These are phyloP conservation scores for Halophytophthora polymorphica DNA, from an alignment of 352 stramenopile species.

Conservation along the genomic window DNA sequence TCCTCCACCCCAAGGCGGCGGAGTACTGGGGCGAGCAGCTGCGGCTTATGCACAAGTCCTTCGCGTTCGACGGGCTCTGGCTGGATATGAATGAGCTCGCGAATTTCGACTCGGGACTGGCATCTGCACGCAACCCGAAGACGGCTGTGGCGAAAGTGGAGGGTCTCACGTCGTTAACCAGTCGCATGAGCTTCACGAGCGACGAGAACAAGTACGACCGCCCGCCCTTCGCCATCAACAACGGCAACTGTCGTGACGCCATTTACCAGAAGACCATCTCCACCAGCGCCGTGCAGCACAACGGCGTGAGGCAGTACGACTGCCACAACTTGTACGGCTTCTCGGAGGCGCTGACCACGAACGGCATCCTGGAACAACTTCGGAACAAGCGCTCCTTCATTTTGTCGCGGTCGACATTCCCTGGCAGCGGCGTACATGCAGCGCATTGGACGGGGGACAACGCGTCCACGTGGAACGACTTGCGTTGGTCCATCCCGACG, in stretches of 20 bases:
- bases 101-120: conserved; percentile 63
- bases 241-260: conserved; percentile 28
- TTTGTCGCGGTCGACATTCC: conserved; percentile 70
- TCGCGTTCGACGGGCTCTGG: conserved; percentile 74
- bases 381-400: conserved; percentile 63
- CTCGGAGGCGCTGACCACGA: conserved; percentile 69
- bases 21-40: conserved; percentile 71
- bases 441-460: conserved; percentile 85
- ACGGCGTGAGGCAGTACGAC: conserved; percentile 65
- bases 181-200: conserved; percentile 37
- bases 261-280: conserved; percentile 69
- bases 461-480: conserved; percentile 71
- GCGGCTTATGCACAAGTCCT: conserved; percentile 40
- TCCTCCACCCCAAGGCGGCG: conserved; percentile 65
- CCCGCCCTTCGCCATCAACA: conserved; percentile 60
- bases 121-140: conserved; percentile 30
- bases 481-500: conserved; percentile 60
- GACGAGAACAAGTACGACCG: conserved; percentile 53
- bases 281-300: conserved; percentile 51
- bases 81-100: conserved; percentile 89
- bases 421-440: conserved; percentile 48
- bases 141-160: conserved; percentile 33
- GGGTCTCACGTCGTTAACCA: conserved; percentile 33
- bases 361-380: conserved; percentile 44
- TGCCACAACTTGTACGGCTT: conserved; percentile 81